Conservation (phyloP, 2,329 filamentous ascomycete genomes). For the Fusarium sp. region DNA sequence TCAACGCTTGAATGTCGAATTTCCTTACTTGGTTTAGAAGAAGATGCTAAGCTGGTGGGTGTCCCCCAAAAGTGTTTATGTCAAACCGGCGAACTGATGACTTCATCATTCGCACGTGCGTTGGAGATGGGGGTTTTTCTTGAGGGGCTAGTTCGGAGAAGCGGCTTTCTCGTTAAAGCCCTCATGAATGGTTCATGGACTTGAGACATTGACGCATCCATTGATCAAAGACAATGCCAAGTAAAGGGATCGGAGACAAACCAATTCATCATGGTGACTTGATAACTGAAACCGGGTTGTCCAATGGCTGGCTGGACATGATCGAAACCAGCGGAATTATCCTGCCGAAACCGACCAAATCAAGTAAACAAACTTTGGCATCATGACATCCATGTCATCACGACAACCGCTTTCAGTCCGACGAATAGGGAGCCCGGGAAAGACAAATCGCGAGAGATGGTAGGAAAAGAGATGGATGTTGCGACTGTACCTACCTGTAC, state of each 20-base stretch:
- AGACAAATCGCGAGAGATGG: slow-evolving; percentile 11
- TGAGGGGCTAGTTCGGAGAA: slow-evolving; percentile 12
- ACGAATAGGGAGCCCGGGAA: slow-evolving; percentile 29
- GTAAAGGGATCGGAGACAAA: neutral
- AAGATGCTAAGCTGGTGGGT: neutral
- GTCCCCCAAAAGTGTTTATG: neutral
- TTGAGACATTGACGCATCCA: neutral
- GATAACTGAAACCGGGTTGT: neutral
- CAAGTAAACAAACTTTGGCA: slow-evolving; percentile 31
- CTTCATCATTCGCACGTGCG: slow-evolving; percentile 25
- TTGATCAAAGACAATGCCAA: neutral
- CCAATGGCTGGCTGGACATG: neutral
- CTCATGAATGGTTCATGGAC: slow-evolving; percentile 13
- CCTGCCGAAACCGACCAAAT: slow-evolving; percentile 11
- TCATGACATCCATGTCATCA: slow-evolving; percentile 30
- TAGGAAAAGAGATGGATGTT: neutral
- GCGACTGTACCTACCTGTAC: slow-evolving; percentile 14
- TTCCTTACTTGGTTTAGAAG: neutral
- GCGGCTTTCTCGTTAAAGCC: slow-evolving; percentile 6
- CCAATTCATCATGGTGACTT: slow-evolving; percentile 24
- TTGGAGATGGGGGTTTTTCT: slow-evolving; percentile 6
- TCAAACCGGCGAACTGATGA: slow-evolving; percentile 17
- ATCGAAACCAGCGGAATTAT: slow-evolving; percentile 7
- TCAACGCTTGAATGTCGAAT: slow-evolving; percentile 7
- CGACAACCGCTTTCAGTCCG: slow-evolving; percentile 1